Evolutionary conservation across 1,139 yeast species (phyloP), one percentile per base, ranked within the genome.

Genomic region (Eremothecium cymbalariae): DNA sequence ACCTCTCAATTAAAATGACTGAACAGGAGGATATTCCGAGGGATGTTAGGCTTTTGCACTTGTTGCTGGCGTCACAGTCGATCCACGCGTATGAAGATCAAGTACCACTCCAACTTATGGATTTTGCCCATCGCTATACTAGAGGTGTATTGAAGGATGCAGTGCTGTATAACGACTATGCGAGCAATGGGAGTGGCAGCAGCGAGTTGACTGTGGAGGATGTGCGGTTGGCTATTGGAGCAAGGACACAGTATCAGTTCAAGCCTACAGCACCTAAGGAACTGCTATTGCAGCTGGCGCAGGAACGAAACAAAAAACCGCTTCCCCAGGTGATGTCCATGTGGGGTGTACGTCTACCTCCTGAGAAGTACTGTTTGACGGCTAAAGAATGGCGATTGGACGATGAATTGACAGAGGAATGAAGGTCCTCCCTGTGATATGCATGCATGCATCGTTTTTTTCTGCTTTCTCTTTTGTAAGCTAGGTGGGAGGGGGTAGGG

Each of bases 301-400:
- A 79, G 23, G 98, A 93, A 55, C 68, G 95, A 47, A 90, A 90
- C 57, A 77, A 85, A 47, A 78, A 83, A 55, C 79, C 94, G 0
- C 67, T 90, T 40, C 99, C 99, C 4, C 85, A 93, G 6, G 90
- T 90, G 19, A 78, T 86, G 57, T 93, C 94, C 18, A 75, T 81
- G 37, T 88, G 90, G 80, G 98, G 98, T 15, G 69, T 90, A 37
- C 74, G 96, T 43, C 67, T 93, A 38, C 99, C 99, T 3, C 98
- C 98, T 7, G 98, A 90, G 64, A 90, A 88, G 70, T 88, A 86
- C 63, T 90, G 97, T 60, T 63, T 90, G 38, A 86, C 95, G 2
- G 57, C 57, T n/a, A 53, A 51, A 37, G 55, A 51, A 25, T 53
- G 57, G 59, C 42, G 43, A 16, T 23, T 49, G 8, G 46, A 45